These are phyloP conservation scores for Corymbia citriodora DNA, from an alignment of 441 rosid species.

Conservation along the genomic window DNA sequence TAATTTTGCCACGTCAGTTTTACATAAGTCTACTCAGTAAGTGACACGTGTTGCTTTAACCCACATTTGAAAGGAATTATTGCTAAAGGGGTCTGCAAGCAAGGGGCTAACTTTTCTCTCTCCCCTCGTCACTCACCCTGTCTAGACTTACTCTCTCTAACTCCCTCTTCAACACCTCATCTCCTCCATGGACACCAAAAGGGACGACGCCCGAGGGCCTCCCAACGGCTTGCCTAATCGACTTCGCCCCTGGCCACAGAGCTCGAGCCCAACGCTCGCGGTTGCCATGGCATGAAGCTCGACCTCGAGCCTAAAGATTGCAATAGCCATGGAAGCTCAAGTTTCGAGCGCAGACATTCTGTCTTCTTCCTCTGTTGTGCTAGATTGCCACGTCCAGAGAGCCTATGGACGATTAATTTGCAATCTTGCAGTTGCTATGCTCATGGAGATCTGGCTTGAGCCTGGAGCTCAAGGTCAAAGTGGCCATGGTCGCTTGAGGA, in stretches of 20 bases:
- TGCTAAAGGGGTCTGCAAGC: too few relatives aligned
- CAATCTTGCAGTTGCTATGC: neutral
- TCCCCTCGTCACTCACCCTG: too few relatives aligned
- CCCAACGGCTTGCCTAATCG: neutral
- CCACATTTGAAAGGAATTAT: too few relatives aligned
- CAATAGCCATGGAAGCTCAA: neutral
- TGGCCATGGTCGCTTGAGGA: neutral
- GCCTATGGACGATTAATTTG: neutral
- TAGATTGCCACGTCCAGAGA: neutral
- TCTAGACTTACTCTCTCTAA: too few relatives aligned
- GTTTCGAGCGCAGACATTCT: neutral
- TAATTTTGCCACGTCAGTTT: too few relatives aligned
- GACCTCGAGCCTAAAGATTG: neutral
- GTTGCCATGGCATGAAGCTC: neutral
- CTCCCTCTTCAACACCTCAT: too few relatives aligned
- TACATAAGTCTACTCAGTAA: too few relatives aligned
- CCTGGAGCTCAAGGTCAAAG: neutral
- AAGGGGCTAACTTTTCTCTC: too few relatives aligned
- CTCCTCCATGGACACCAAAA: too few relatives aligned
- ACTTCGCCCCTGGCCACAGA: rapidly evolving
- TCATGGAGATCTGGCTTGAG: rapidly evolving
- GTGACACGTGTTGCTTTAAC: too few relatives aligned
- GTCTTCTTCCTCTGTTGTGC: neutral
- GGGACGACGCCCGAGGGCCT: neutral
- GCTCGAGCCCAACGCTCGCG: neutral